phyloP scores from a whole-genome alignment of 164 flowering plant species.

The Nymphaea thermarum region DNA sequence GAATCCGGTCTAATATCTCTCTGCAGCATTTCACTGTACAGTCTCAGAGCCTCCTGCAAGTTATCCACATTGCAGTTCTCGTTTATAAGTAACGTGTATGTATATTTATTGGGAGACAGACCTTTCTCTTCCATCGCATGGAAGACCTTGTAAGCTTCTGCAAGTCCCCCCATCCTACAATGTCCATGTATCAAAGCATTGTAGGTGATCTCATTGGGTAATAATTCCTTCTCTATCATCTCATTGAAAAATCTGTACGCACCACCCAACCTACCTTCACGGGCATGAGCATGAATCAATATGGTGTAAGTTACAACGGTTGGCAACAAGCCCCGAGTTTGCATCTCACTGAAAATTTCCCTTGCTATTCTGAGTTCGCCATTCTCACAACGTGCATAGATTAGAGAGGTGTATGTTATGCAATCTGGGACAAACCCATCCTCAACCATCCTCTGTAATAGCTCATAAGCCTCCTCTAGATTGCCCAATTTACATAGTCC shows the following conservation, averaged over 20 bases:
- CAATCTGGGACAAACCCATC: slow-evolving; percentile 49
- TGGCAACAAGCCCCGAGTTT: slow-evolving; percentile 33
- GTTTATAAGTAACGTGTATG: slow-evolving; percentile 53
- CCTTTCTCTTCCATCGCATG: slow-evolving; percentile 41
- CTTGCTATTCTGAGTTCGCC: slow-evolving; percentile 35
- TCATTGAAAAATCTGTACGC: slow-evolving; percentile 41
- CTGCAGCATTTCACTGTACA: slow-evolving; percentile 52
- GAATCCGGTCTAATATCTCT: slow-evolving; percentile 48
- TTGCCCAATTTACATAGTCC: slow-evolving; percentile 38
- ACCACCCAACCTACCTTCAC: slow-evolving; percentile 23
- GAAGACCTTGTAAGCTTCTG: slow-evolving; percentile 33
- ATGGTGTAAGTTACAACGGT: slow-evolving; percentile 62
- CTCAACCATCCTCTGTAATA: slow-evolving; percentile 34
- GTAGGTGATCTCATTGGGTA: slow-evolving; percentile 61
- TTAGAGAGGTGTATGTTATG: slow-evolving; percentile 49
- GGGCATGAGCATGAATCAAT: slow-evolving; percentile 50
- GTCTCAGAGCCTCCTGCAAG: slow-evolving; percentile 45
- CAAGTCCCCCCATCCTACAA: slow-evolving; percentile 36
- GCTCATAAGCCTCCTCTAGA: slow-evolving; percentile 27
- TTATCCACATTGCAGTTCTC: slow-evolving; percentile 34
- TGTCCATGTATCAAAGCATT: slow-evolving; percentile 59
- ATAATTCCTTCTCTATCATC: slow-evolving; percentile 43
- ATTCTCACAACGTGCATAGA: slow-evolving; percentile 31
- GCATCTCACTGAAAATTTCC: slow-evolving; percentile 39
- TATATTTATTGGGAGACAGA: slow-evolving; percentile 49